phyloP scores from a whole-genome alignment of 1,139 yeast species.

The Candida sojae region DNA sequence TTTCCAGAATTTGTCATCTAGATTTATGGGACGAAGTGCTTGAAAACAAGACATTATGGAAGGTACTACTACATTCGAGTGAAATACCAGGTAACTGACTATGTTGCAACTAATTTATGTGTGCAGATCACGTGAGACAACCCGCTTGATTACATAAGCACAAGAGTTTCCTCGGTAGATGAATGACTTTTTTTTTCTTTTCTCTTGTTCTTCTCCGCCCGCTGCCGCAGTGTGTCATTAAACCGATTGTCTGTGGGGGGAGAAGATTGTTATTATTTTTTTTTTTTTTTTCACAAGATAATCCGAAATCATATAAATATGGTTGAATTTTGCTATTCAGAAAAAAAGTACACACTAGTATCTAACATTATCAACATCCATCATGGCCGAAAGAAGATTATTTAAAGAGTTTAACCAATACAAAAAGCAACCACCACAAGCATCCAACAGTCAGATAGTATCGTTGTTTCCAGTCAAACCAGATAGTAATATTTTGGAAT shows the following conservation, averaged over 20 bases:
- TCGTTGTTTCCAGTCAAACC: slow-evolving; percentile 43
- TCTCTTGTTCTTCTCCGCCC: too few relatives aligned
- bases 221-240: background rate
- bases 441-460: slow-evolving; percentile 38
- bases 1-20: background rate
- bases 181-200: too few relatives aligned
- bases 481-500: slow-evolving; percentile 48
- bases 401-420: slow-evolving; percentile 30
- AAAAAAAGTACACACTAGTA: background rate
- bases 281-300: slow-evolving; percentile 2
- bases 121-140: too few relatives aligned
- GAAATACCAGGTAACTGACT: too few relatives aligned
- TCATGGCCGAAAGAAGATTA: slow-evolving; percentile 33
- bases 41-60: too few relatives aligned
- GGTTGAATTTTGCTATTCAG: background rate
- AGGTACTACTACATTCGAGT: too few relatives aligned
- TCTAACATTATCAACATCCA: background rate
- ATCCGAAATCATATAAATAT: background rate
- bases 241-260: background rate
- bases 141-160: background rate
- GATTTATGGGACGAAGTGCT: too few relatives aligned
- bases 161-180: background rate
- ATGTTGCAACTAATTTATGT: too few relatives aligned
- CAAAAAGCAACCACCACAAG: slow-evolving; percentile 20
- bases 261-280: background rate